Base-by-base conservation (phyloP, 2,329 filamentous ascomycete species). In the Xylariales sp. region DNA sequence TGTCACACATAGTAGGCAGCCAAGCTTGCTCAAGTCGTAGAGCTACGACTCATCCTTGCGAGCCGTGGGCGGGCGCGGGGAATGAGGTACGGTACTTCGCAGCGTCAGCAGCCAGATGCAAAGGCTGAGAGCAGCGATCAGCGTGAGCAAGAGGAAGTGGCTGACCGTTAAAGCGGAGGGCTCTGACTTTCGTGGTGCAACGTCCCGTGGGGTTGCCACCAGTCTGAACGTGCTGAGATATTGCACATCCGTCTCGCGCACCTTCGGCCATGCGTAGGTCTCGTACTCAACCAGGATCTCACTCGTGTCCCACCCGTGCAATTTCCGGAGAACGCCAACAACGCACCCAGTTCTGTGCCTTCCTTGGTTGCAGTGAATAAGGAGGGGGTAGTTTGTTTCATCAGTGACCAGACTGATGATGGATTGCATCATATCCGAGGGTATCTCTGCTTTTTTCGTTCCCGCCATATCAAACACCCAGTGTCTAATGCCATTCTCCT, bases 331-430 rank as follows among this genome's bases (percentile, higher is more conserved):
- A 40, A 85, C 81, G 14, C 81, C 90, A 33, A 90, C 76, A n/a
- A 93, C 83, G 55, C 89, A 95, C 16, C 90, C 90, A 14, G 90
- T 95, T 41, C 90, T 84, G 56, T 96, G 90, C 74, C 83, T 93
- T 56, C 90, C 90, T 50, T 95, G 90, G 57, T 95, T 96, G 72
- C 90, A 96, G 61, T 96, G 90, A 32, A 96, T 76, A 27, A 95
- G 71, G 10, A 96, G 62, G 0, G 90, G 90, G 48, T 93, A 81
- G 45, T 94, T 88, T 23, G 70, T 63, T 33, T 74, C 74, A 53
- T 94, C 77, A 37, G 91, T 70, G 28, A 91, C 74, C 29, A 91
- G 66, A 11, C 76, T 68, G 17, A 95, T 70, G 31, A 91, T 88
- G 6, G 76, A 67, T 44, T 75, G 72, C 73, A 95, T 88, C 18